phyloP scores from a whole-genome alignment of 495 filamentous ascomycete species.

The Diplogelasinospora grovesii region DNA sequence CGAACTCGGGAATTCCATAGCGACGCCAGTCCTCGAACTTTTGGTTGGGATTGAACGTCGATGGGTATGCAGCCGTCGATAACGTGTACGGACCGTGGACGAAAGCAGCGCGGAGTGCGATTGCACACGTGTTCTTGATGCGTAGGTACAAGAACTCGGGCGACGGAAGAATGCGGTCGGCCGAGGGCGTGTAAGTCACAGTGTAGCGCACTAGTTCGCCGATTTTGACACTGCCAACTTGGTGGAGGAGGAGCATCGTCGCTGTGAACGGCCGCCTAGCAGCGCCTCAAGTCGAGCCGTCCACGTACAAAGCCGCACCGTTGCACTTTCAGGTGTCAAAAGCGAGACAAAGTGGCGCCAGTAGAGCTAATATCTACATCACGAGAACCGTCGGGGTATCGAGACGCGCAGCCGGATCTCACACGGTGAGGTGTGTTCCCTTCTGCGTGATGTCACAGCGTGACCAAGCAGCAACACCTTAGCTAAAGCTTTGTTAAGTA shows the following conservation, averaged over 20 bases:
- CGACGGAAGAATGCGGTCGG: slow-evolving; percentile 79
- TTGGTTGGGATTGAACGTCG: slow-evolving; percentile 69
- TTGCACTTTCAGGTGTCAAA: no score
- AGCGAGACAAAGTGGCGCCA: no score
- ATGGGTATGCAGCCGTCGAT: slow-evolving; percentile 75
- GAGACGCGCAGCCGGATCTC: no score
- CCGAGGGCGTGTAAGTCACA: slow-evolving; percentile 82
- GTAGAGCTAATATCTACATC: no score
- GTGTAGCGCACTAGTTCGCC: slow-evolving; percentile 91
- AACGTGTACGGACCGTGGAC: slow-evolving; percentile 93
- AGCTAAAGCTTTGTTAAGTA: no score
- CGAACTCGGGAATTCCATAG: slow-evolving; percentile 76
- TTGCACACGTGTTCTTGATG: slow-evolving; percentile 86
- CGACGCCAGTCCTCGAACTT: slow-evolving; percentile 55
- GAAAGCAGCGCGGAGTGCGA: slow-evolving; percentile 87
- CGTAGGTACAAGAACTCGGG: slow-evolving; percentile 72
- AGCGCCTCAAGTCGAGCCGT: no score
- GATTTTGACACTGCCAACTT: slow-evolving; percentile 81
- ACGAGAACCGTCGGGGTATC: no score
- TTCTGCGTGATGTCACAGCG: no score
- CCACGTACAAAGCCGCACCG: no score
- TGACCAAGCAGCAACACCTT: no score
- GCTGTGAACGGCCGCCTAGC: slow-evolving; percentile 1
- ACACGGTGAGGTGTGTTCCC: no score
- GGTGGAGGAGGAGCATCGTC: slow-evolving; percentile 82